These are phyloP conservation scores for Vaucheria bursata DNA, from an alignment of 352 stramenopile genomes.

Conservation along the genomic window DNA sequence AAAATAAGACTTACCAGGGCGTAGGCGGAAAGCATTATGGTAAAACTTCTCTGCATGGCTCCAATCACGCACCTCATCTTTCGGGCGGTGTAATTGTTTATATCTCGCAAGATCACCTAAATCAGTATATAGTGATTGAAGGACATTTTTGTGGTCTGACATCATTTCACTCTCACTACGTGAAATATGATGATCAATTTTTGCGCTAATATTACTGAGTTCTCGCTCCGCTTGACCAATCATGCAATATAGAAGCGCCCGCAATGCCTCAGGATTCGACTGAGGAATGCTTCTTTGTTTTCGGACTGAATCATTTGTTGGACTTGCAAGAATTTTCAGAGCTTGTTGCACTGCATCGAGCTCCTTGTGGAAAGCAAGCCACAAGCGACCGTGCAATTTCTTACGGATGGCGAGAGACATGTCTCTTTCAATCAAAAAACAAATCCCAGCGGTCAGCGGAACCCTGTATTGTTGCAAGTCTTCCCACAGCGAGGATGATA, in stretches of 20 bases:
- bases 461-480: conserved; percentile 7
- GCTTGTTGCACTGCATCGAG: conserved; percentile 31
- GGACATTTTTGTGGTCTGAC: neutral
- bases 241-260: conserved; percentile 20
- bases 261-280: conserved; percentile 11
- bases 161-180: neutral
- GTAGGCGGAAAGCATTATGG: conserved; percentile 16
- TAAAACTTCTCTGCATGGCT: conserved; percentile 31
- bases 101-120: conserved; percentile 32
- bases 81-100: conserved; percentile 10
- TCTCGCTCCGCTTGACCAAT: conserved; percentile 34
- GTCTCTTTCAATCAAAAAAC: conserved; percentile 19
- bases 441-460: conserved; percentile 13
- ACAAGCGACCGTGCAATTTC: conserved; percentile 23
- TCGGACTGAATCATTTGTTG: neutral
- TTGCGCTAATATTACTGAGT: conserved; percentile 16
- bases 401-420: conserved; percentile 12
- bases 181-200: too few relatives aligned
- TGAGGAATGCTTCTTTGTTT: neutral
- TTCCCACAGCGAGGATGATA: conserved; percentile 6
- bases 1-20: too few relatives aligned
- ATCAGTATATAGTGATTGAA: conserved; percentile 19
- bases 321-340: conserved; percentile 16
- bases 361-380: conserved; percentile 41
- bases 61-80: neutral